phyloP scores from a whole-genome alignment of 148 eudicot genomes.

The Euryodendron excelsum region DNA sequence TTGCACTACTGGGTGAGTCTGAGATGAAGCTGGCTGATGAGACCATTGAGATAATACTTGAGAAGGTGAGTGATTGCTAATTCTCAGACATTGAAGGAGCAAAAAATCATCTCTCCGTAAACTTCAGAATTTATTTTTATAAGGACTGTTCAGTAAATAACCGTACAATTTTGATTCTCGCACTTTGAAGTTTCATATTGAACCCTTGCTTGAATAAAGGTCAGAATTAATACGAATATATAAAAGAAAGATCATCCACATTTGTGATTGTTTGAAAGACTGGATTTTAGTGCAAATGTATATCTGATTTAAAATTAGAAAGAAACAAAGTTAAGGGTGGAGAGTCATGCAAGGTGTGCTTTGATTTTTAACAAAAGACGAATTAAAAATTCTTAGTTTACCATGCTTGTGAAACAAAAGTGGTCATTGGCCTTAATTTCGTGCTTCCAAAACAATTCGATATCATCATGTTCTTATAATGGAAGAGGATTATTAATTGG shows the following conservation, averaged over 20 bases:
- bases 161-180: background rate
- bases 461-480: background rate
- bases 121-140: background rate
- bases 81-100: background rate
- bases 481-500: too few relatives aligned
- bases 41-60: conserved; percentile 75
- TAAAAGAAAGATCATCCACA: background rate
- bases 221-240: background rate
- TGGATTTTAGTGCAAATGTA: background rate
- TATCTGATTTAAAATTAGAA: background rate
- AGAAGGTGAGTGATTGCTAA: conserved; percentile 56
- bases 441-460: background rate
- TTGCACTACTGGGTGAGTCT: conserved; percentile 86
- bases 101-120: background rate
- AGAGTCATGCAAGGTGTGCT: background rate
- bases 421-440: background rate
- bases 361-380: background rate
- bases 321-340: background rate
- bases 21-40: conserved; percentile 94
- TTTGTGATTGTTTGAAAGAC: background rate
- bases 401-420: background rate
- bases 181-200: background rate
- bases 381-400: background rate
- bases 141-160: background rate
- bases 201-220: background rate